Evolutionary conservation across 2,329 filamentous ascomycete genomes (phyloP).

Genomic region (Apiospora marii): DNA sequence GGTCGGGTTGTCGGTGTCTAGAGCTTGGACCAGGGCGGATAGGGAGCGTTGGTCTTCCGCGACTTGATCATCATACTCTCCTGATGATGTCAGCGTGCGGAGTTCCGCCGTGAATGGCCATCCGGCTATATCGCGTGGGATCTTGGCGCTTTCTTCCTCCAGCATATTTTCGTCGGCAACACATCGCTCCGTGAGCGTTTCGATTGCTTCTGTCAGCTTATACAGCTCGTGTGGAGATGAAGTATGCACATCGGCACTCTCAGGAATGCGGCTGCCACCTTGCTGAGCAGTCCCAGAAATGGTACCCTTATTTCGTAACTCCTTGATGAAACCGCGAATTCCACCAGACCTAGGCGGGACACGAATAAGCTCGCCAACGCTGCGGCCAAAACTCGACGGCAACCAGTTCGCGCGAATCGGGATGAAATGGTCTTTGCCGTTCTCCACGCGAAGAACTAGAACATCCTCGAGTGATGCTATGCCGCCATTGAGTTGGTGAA

Average conservation of each 20-base stretch:
- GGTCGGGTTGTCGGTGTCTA: conserved; percentile 71
- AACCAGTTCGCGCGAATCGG: conserved; percentile 81
- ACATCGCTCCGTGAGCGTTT: conserved; percentile 62
- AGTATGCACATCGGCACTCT: conserved; percentile 68
- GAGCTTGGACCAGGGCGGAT: conserved; percentile 63
- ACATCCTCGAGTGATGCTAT: conserved; percentile 79
- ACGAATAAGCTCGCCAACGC: conserved; percentile 86
- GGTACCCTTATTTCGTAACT: conserved; percentile 39
- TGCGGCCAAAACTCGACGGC: conserved; percentile 82
- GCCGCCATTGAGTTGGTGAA: conserved; percentile 76
- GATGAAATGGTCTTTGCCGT: conserved; percentile 91
- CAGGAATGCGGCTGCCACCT: conserved; percentile 54
- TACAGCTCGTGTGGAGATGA: conserved; percentile 91
- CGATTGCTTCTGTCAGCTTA: conserved; percentile 82
- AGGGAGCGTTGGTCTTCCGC: conserved; percentile 39
- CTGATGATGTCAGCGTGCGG: conserved; percentile 19
- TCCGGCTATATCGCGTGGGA: conserved; percentile 60
- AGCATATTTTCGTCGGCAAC: conserved; percentile 70
- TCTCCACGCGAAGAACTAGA: conserved; percentile 81
- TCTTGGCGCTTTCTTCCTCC: conserved; percentile 53
- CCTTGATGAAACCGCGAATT: conserved; percentile 62
- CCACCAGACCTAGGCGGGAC: conserved; percentile 78
- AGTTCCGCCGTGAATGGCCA: conserved; percentile 63
- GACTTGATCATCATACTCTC: conserved; percentile 30
- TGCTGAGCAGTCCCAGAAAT: not conserved